Evolutionary conservation across 108 stramenopile genomes (phyloP).

Genomic region (Thalassiosira profunda): DNA sequence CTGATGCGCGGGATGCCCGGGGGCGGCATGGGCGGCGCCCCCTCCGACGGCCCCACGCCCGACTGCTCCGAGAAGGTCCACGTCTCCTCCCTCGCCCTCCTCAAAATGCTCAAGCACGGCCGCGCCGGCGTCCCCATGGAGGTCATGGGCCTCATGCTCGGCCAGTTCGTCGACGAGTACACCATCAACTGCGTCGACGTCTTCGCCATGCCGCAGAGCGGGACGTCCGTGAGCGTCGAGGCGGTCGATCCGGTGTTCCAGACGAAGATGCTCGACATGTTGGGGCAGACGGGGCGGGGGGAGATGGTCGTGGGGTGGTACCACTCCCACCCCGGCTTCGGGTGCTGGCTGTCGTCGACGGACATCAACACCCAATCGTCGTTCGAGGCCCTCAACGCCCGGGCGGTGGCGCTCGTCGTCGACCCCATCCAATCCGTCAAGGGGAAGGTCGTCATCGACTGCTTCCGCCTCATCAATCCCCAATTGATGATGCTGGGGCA

Average conservation of each 20-base stretch:
- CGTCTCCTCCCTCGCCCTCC: conserved; percentile 96
- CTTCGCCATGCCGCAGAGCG: conserved; percentile 99
- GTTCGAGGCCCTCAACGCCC: conserved; percentile 95
- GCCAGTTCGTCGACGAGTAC: conserved; percentile 99
- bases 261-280: conserved; percentile 99
- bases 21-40: conserved; percentile 67
- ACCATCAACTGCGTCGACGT: conserved; percentile 99
- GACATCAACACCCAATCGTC: conserved; percentile 99
- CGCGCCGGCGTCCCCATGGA: conserved; percentile 99
- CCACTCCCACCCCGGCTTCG: conserved; percentile 99
- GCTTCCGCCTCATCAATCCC: conserved; percentile 98
- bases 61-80: conserved; percentile 98
- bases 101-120: conserved; percentile 99
- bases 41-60: conserved; percentile 83
- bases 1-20: conserved; percentile 92
- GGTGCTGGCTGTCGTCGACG: conserved; percentile 98
- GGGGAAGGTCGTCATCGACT: conserved; percentile 99
- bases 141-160: conserved; percentile 99
- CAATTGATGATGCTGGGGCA: conserved; percentile 98
- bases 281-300: conserved; percentile 97
- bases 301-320: conserved; percentile 99
- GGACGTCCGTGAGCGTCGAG: conserved; percentile 98
- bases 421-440: conserved; percentile 99
- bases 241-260: conserved; percentile 99
- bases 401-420: conserved; percentile 98